These are phyloP conservation scores for Cryphonectria parasitica DNA, from an alignment of 2,329 filamentous ascomycete species.

Conservation along the genomic window DNA sequence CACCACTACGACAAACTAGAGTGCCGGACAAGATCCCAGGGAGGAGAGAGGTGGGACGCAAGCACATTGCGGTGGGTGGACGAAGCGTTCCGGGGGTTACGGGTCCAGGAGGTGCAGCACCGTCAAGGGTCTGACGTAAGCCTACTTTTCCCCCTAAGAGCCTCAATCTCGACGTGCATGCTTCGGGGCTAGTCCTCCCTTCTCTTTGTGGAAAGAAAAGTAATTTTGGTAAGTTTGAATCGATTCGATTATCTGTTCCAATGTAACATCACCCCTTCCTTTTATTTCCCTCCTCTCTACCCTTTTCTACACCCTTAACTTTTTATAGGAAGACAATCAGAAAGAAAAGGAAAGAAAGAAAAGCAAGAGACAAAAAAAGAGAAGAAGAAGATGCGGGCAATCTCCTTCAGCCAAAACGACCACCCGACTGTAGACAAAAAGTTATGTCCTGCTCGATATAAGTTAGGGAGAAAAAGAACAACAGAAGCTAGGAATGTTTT, in stretches of 20 bases:
- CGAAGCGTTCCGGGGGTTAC: neutral
- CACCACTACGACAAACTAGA: neutral
- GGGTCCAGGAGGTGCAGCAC: neutral
- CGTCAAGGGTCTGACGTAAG: conserved; percentile 5
- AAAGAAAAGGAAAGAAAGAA: neutral
- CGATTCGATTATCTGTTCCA: neutral
- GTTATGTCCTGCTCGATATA: neutral
- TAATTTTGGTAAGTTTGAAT: neutral
- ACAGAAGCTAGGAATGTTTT: neutral
- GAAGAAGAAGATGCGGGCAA: neutral
- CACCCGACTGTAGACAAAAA: neutral
- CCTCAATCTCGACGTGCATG: neutral
- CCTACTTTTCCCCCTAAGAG: neutral
- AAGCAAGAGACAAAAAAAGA: neutral
- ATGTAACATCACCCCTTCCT: neutral
- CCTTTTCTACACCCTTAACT: neutral
- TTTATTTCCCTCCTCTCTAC: neutral
- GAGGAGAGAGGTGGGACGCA: conserved; percentile 2
- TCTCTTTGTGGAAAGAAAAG: neutral
- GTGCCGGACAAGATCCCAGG: neutral
- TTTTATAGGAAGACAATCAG: neutral
- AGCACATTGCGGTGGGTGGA: neutral
- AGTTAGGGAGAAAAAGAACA: neutral
- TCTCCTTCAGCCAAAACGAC: neutral
- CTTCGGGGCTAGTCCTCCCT: neutral